Evolutionary conservation across 1,139 yeast genomes (phyloP), one percentile per base, ranked within the genome.

Genomic region (Kodamaea suecica): DNA sequence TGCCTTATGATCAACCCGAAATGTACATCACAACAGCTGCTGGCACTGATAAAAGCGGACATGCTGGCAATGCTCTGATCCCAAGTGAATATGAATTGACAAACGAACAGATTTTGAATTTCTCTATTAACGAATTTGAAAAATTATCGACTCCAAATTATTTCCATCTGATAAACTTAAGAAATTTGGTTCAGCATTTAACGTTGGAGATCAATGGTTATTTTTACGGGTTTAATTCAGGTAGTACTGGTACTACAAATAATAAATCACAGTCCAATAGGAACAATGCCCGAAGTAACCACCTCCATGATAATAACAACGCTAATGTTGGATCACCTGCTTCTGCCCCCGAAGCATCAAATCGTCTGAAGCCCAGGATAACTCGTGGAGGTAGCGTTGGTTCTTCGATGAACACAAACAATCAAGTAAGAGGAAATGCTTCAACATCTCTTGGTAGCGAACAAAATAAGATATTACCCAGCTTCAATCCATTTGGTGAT

Each of bases 31-130:
- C 49, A 13, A 33, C 28, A 15, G 46, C 36, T 21, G 30, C 48
- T 14, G 42, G 42, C 21, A 45, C 48, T 9, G 21, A 30, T 6
- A n/a, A 15, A 16, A 25, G 15, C 4, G n/a, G 12, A 8, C 11
- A 10, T 11, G n/a, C 15, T 5, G 21, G 21, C 8, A 30, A 38
- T 10, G 38, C 38, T 13, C 31, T 32, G 45, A 57, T 66, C 31
- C 76, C 76, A 9, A 49, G 44, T 13, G 76, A 70, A 44, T 70
- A 70, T 42, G 67, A 65, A 34, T 53, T 70, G 35, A 43, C 60
- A 10, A 65, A 65, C 44, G 75, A 69, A 6, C 71, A 66, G 48
- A 63, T 68, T 13, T 49, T 62, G 44, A 65, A 61, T 35, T 69
- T 70, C 42, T 61, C 70, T 13, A 59, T 68, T 27, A 55, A 55